Percentiles rank a stretch among this genome's conserved stretches.
phyloP scores from a whole-genome alignment of 768 basidiomycete genomes.

The Tricholoma bakamatsutake region DNA sequence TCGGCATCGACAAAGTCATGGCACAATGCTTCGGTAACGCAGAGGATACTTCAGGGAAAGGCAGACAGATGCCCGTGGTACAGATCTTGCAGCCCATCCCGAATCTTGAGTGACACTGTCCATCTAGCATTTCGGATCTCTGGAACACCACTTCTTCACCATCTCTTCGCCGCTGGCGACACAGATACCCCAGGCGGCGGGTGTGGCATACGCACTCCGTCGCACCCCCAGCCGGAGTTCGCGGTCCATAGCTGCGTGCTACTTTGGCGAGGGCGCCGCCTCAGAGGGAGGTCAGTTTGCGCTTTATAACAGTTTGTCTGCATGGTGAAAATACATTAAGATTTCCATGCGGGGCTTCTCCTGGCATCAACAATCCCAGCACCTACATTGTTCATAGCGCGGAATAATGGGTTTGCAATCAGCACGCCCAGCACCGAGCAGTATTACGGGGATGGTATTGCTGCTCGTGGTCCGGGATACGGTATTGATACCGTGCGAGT shows the following conservation, averaged over 20 bases:
- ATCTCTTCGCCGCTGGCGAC: conserved; percentile 93
- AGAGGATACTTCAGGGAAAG: conserved; percentile 76
- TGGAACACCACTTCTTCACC: conserved; percentile 82
- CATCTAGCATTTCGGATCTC: conserved; percentile 77
- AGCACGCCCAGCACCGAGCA: conserved; percentile 89
- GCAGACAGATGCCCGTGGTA: conserved; percentile 93
- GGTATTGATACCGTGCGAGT: conserved; percentile 89
- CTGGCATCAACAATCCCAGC: conserved; percentile 73
- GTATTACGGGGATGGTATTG: conserved; percentile 90
- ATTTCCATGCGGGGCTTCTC: conserved; percentile 89
- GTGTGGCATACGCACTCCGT: conserved; percentile 84
- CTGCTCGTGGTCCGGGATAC: conserved; percentile 86
- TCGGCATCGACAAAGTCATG: conserved; percentile 76
- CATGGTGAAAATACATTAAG: conserved; percentile 29
- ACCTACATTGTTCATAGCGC: conserved; percentile 67
- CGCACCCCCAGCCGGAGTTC: conserved; percentile 64
- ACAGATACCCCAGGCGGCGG: conserved; percentile 93
- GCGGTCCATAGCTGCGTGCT: conserved; percentile 79
- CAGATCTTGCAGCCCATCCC: not conserved
- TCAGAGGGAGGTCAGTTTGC: conserved; percentile 68
- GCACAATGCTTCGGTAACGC: conserved; percentile 87
- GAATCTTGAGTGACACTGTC: conserved; percentile 10
- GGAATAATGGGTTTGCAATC: conserved; percentile 92
- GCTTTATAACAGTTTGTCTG: not conserved
- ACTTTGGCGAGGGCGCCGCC: conserved; percentile 91